Evolutionary conservation across 495 filamentous ascomycete species (phyloP), one percentile per base, ranked within the genome.

Genomic region (Tuber brumale): DNA sequence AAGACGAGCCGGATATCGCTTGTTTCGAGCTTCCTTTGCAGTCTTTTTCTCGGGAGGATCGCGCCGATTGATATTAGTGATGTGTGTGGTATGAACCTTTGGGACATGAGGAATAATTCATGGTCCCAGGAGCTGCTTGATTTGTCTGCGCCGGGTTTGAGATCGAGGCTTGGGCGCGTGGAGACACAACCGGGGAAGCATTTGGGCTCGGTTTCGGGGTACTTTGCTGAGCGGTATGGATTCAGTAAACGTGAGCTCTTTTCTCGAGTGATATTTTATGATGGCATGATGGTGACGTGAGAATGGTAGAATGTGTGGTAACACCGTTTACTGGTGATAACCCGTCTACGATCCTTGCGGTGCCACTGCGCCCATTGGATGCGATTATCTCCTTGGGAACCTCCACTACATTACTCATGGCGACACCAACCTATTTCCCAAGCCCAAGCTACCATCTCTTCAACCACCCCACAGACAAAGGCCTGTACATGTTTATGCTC

Each of bases 401-500:
- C 0, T 95, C 92, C 27, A 98, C 95, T 44, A 99, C 95, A 27
- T 97, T 97, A 85, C 88, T 99, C 46, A 99, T 98, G 94, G 92
- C 90, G 76, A 98, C 95, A 1, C 92, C 93, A 16, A 89, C 89
- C 80, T 97, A 97, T 86, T 90, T 91, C 83, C 93, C 95, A 2
- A 92, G 97, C 81, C 92, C 93, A 1, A 89, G 91, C 27, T 93
- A 93, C 48, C 93, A 97, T 85, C 92, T 94, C 86, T 93, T 97
- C 87, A 93, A 95, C 85, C 92, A 95, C 84, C 92, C 92, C 1
- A 94, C 93, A 44, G 94, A 92, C 0, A 85, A 90, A 8, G 91
- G 91, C 5, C 87, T 95, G 66, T 93, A 93, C 85, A 94, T 99
- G 94, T 99, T 99, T 85, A 99, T 99, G 95, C 91, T 99, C 43